Evolutionary conservation across 257 asterid species (phyloP), one percentile per base, ranked within the genome.

Genomic region (Solanum arcanum): DNA sequence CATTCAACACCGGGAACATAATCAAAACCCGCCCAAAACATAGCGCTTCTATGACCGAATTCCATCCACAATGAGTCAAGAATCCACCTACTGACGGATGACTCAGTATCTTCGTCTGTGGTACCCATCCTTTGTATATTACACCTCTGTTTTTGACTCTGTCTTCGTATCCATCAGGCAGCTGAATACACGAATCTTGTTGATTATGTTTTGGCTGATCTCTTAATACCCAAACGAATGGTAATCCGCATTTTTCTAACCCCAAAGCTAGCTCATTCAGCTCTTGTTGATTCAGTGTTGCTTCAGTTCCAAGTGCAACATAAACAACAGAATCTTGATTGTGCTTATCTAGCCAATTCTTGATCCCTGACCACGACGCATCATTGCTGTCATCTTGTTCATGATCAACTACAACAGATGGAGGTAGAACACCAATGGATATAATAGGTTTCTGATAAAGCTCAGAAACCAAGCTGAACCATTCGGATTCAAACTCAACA

Each of bases 11-110:
- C 0, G 98, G 99, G 56, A 96, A 90, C 90, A 96, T 16, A 13
- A 96, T 91, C 90, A 96, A 86, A 85, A 94, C 95, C 46, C 90
- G 90, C 14, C 99, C 98, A 5, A 91, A 90, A 20, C 94, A 81
- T 0, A 96, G 93, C 1, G 92, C 98, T 91, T 96, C 99, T 1
- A 97, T 91, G 23, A 88, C 94, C 9, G 99, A 96, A 87, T 93
- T 96, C 99, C 98, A 96, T 16, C 99, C 98, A 31, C 98, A 95
- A 83, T 96, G 99, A 37, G 98, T 95, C 88, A 95, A 88, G 88
- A 91, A 96, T 27, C 95, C 96, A 3, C 96, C 97, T 8, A 94
- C 87, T 0, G 94, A 86, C 0, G 88, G 89, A 87, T 96, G 99
- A 10, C 95, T 82, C 29, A 95, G 89, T 47, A 95, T 94, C 90